These are phyloP conservation scores for Penicillium griseofulvum DNA, from an alignment of 2,329 filamentous ascomycete genomes.

Conservation along the genomic window DNA sequence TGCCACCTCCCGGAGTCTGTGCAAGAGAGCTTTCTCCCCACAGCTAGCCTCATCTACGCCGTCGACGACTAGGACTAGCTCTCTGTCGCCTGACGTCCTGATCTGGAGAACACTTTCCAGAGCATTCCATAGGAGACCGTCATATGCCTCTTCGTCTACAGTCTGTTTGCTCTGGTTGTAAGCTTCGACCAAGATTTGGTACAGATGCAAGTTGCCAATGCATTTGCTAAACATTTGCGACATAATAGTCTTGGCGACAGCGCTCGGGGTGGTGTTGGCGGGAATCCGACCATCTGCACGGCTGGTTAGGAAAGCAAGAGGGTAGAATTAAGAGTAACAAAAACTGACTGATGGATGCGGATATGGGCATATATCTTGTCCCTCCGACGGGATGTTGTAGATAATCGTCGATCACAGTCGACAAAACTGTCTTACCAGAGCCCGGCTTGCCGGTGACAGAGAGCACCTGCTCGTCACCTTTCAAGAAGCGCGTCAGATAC, in stretches of 20 bases:
- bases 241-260: slow-evolving; percentile 38
- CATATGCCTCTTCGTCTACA: slow-evolving; percentile 29
- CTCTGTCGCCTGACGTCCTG: slow-evolving; percentile 30
- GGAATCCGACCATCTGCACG: slow-evolving; percentile 29
- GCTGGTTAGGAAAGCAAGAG: background rate
- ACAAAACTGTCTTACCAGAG: slow-evolving; percentile 40
- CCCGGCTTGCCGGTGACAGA: slow-evolving; percentile 44
- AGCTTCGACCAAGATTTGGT: slow-evolving; percentile 35
- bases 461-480: slow-evolving; percentile 45
- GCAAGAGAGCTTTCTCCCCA: slow-evolving; percentile 29
- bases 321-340: background rate
- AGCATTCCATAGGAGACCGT: slow-evolving; percentile 38
- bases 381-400: slow-evolving; percentile 40
- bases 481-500: slow-evolving; percentile 50
- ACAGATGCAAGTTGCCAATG: slow-evolving; percentile 41
- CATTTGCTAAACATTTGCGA: slow-evolving; percentile 39
- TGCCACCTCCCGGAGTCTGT: slow-evolving; percentile 26
- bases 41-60: slow-evolving; percentile 38
- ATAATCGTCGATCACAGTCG: slow-evolving; percentile 41
- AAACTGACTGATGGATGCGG: slow-evolving; percentile 34
- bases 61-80: slow-evolving; percentile 40
- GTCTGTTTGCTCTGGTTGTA: slow-evolving; percentile 27
- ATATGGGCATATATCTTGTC: slow-evolving; percentile 34
- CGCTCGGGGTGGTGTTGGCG: slow-evolving; percentile 29
- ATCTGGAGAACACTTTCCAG: slow-evolving; percentile 30